A percentile compares a stretch with the other conserved stretches of the same genome.
Conservation (phyloP, 2,329 filamentous ascomycete genomes). For the Fusarium sp. region DNA sequence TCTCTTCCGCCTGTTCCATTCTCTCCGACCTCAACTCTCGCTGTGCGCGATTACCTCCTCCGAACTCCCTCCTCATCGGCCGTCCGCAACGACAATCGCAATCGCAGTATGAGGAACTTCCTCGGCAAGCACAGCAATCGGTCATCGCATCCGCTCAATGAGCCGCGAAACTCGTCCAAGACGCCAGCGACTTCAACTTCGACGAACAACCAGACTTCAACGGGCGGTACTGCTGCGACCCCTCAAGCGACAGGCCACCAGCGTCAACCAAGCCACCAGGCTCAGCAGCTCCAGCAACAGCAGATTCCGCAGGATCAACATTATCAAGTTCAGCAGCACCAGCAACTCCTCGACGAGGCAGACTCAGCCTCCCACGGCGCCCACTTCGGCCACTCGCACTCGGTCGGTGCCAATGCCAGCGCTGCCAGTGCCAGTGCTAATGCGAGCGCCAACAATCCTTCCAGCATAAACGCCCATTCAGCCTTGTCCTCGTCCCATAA, state of each 20-base stretch:
- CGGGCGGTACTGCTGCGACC: conserved; percentile 43
- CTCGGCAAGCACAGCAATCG: conserved; percentile 68
- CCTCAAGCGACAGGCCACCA: conserved; percentile 35
- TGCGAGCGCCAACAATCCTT: conserved; percentile 39
- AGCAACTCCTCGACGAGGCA: conserved; percentile 44
- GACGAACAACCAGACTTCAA: conserved; percentile 25
- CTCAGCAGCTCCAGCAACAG: conserved; percentile 14
- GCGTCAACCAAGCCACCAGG: conserved; percentile 36
- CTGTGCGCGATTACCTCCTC: conserved; percentile 23
- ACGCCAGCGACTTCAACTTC: conserved; percentile 24
- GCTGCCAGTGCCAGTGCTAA: conserved; percentile 15
- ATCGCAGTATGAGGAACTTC: conserved; percentile 63
- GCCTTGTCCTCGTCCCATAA: conserved; percentile 57
- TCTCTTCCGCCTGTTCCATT: conserved; percentile 16
- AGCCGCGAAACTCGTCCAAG: conserved; percentile 54
- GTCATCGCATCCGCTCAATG: conserved; percentile 67
- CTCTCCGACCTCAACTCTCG: conserved; percentile 19
- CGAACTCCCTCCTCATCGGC: conserved; percentile 2
- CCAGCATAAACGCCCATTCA: conserved; percentile 55
- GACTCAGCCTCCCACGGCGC: conserved; percentile 48
- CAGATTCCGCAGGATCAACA: conserved; percentile 36
- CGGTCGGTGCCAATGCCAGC: conserved; percentile 21
- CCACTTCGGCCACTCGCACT: conserved; percentile 37
- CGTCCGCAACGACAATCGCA: conserved; percentile 39
- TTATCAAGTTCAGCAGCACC: conserved; percentile 37